Conservation (phyloP, 2,329 filamentous ascomycete species). For the Fusarium scirpi region DNA sequence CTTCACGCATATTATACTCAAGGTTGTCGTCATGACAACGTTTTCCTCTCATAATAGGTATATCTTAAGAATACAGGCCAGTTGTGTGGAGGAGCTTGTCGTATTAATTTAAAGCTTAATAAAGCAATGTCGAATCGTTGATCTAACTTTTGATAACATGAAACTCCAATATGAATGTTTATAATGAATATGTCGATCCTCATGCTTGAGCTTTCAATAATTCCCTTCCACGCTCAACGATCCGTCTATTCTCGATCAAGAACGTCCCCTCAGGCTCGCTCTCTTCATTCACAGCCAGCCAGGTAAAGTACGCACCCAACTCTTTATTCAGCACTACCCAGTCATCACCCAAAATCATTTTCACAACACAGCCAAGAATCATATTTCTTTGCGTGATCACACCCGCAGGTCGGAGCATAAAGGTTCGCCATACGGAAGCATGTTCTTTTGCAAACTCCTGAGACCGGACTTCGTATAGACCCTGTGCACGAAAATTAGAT, state of each 20-base stretch:
- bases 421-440: slow-evolving; percentile 24
- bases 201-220: neutral
- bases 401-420: slow-evolving; percentile 35
- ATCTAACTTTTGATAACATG: too few relatives aligned
- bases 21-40: too few relatives aligned
- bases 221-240: neutral
- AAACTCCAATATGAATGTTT: neutral
- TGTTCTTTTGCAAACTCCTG: slow-evolving; percentile 23
- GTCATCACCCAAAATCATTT: slow-evolving; percentile 32
- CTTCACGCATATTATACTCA: too few relatives aligned
- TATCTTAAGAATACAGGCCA: too few relatives aligned
- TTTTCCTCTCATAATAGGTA: too few relatives aligned
- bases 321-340: slow-evolving; percentile 32
- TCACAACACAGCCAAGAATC: neutral
- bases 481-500: slow-evolving; percentile 11
- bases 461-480: slow-evolving; percentile 29
- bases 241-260: neutral
- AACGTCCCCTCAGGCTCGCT: slow-evolving; percentile 8
- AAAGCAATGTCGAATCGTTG: too few relatives aligned
- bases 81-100: too few relatives aligned
- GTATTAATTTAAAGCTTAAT: too few relatives aligned
- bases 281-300: slow-evolving; percentile 32
- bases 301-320: slow-evolving; percentile 36
- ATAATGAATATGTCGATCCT: accelerated
- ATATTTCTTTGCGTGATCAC: slow-evolving; percentile 13